phyloP scores from a whole-genome alignment of 2,329 filamentous ascomycete genomes.

The Diplodia mutila region DNA sequence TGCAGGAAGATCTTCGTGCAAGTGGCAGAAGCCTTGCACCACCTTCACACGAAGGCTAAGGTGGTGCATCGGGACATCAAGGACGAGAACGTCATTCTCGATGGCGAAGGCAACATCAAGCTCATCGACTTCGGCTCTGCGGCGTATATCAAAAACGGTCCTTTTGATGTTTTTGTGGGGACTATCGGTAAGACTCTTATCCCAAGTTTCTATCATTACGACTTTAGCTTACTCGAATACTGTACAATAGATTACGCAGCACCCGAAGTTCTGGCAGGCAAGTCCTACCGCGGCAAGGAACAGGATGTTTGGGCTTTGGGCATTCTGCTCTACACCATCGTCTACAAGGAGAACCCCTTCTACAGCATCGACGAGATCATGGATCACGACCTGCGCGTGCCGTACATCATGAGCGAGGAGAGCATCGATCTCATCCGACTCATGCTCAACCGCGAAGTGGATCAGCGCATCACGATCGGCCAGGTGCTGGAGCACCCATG shows the following conservation, averaged over 20 bases:
- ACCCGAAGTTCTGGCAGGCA: conserved; percentile 93
- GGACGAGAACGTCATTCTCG: conserved; percentile 95
- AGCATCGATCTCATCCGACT: conserved; percentile 88
- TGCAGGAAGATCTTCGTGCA: conserved; percentile 95
- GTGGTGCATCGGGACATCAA: conserved; percentile 99
- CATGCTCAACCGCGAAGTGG: conserved; percentile 92
- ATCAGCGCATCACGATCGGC: conserved; percentile 79
- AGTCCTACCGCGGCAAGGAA: conserved; percentile 90
- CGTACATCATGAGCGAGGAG: conserved; percentile 84
- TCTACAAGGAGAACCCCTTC: conserved; percentile 99
- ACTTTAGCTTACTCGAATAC: not conserved
- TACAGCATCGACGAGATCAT: conserved; percentile 99
- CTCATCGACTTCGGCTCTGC: conserved; percentile 98
- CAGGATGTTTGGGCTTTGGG: conserved; percentile 98
- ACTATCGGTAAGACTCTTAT: conserved; percentile 76
- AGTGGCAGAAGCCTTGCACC: conserved; percentile 85
- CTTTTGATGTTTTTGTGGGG: conserved; percentile 98
- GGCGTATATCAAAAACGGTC: conserved; percentile 96
- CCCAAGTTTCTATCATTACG: not conserved
- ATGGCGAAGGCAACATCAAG: conserved; percentile 94
- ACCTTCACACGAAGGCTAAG: conserved; percentile 85
- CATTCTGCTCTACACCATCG: conserved; percentile 95
- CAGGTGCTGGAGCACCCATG: conserved; percentile 90
- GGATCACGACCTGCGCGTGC: conserved; percentile 91
- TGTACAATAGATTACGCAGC: conserved; percentile 81